Evolutionary conservation across 805 yeast genomes (phyloP).

Genomic region (Ogataea pignaliae): DNA sequence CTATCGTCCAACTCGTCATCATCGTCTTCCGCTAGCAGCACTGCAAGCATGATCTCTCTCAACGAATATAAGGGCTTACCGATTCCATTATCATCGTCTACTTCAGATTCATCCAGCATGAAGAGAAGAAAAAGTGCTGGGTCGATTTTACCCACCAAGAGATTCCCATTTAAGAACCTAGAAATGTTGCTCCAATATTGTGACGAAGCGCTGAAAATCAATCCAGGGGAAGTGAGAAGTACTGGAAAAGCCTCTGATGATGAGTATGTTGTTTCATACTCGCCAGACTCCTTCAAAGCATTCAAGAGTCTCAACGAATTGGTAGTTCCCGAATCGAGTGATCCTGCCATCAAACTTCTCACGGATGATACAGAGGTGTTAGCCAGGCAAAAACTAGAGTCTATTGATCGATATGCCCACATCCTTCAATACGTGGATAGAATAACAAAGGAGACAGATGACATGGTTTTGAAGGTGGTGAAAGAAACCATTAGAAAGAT

Average conservation of each 20-base stretch:
- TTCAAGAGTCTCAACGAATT: constrained; percentile 40
- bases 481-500: constrained; percentile 57
- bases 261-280: constrained; percentile 33
- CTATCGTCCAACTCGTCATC: constrained; percentile 18
- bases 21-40: constrained; percentile 8
- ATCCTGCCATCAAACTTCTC: constrained; percentile 58
- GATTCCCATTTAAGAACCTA: constrained; percentile 62
- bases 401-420: constrained; percentile 66
- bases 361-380: constrained; percentile 63
- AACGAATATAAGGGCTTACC: constrained; percentile 57
- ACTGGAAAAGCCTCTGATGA: constrained; percentile 17
- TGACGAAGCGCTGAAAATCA: constrained; percentile 69
- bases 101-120: constrained; percentile 18
- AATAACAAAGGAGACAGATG: constrained; percentile 75
- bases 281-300: constrained; percentile 60
- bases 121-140: constrained; percentile 37
- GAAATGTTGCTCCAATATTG: constrained; percentile 58
- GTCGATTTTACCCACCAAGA: constrained; percentile 35
- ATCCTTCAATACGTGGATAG: constrained; percentile 70
- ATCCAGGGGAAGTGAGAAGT: constrained; percentile 57
- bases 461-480: constrained; percentile 58
- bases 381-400: constrained; percentile 62
- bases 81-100: constrained; percentile 29
- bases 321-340: constrained; percentile 48
- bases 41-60: constrained; percentile 17